phyloP scores from a whole-genome alignment of 257 asterid genomes.

The Plantago ovata region DNA sequence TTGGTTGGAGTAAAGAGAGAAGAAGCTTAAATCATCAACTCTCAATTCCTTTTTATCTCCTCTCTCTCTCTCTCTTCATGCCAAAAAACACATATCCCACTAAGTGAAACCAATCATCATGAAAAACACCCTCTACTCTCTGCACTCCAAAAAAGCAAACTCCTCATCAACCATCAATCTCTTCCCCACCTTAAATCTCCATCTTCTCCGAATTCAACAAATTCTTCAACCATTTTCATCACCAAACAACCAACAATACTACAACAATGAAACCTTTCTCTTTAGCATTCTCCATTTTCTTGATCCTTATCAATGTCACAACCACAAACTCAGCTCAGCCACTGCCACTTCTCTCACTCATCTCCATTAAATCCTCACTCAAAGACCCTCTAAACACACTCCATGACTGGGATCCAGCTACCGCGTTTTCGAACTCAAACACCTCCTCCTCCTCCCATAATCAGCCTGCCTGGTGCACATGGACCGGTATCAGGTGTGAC shows the following conservation, averaged over 20 bases:
- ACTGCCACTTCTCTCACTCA: constrained; percentile 47
- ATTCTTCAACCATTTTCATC: constrained; percentile 26
- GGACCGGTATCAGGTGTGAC: constrained; percentile 77
- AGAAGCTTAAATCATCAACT: not conserved
- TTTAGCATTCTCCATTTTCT: constrained; percentile 19
- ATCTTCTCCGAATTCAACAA: constrained; percentile 30
- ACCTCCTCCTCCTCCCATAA: too few relatives aligned
- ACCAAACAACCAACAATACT: constrained; percentile 12
- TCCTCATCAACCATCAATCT: constrained; percentile 36
- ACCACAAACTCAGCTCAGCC: constrained; percentile 33
- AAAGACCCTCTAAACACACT: constrained; percentile 57
- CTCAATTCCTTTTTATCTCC: not conserved
- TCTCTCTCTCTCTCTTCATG: constrained; percentile 38
- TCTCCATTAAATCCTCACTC: constrained; percentile 58
- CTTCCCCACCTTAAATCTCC: constrained; percentile 58
- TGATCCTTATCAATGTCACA: constrained; percentile 18
- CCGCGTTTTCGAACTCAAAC: constrained; percentile 24
- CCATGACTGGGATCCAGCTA: constrained; percentile 58
- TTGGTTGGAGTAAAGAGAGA: constrained; percentile 5
- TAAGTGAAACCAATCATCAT: constrained; percentile 58
- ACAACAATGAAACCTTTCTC: constrained; percentile 39
- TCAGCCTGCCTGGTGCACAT: constrained; percentile 62
- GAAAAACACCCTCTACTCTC: constrained; percentile 53
- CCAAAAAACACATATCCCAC: constrained; percentile 50
- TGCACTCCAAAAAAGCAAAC: constrained; percentile 75